Evolutionary conservation across 2,329 filamentous ascomycete genomes (phyloP).

Genomic region (Aspergillus quadrilineatus): DNA sequence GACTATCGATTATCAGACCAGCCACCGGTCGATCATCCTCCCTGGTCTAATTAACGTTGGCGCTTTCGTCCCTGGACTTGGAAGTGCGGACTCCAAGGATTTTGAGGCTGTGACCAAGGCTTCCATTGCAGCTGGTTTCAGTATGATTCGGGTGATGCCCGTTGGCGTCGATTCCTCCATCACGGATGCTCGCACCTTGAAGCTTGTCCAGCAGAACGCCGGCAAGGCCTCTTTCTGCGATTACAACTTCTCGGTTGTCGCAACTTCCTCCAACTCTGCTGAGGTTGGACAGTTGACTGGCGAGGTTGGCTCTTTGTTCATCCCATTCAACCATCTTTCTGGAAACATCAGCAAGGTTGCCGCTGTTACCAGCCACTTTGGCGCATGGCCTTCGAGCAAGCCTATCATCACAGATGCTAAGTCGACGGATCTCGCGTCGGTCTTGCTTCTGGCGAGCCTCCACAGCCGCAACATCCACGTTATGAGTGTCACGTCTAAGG

Average conservation of each 20-base stretch:
- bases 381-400: conserved; percentile 73
- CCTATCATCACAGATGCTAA: conserved; percentile 80
- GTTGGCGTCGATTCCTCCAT: conserved; percentile 71
- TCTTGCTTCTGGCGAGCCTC: conserved; percentile 72
- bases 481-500: conserved; percentile 76
- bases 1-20: conserved; percentile 87
- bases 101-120: conserved; percentile 70
- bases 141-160: conserved; percentile 77
- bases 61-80: conserved; percentile 75
- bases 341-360: conserved; percentile 83
- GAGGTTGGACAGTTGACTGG: conserved; percentile 70
- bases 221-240: conserved; percentile 69
- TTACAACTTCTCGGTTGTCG: conserved; percentile 76
- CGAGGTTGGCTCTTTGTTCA: conserved; percentile 77
- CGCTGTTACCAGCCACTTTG: conserved; percentile 75
- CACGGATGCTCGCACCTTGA: conserved; percentile 69
- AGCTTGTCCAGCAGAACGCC: conserved; percentile 69
- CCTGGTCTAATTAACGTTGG: conserved; percentile 76
- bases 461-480: conserved; percentile 78
- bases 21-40: conserved; percentile 71
- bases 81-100: conserved; percentile 63
- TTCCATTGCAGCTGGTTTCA: conserved; percentile 73
- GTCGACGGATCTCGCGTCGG: conserved; percentile 76
- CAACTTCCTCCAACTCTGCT: conserved; percentile 70
- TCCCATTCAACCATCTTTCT: conserved; percentile 77